These are phyloP conservation scores for Coemansia sp. DNA, from an alignment of 192 early-diverging fungal genomes.

Conservation along the genomic window DNA sequence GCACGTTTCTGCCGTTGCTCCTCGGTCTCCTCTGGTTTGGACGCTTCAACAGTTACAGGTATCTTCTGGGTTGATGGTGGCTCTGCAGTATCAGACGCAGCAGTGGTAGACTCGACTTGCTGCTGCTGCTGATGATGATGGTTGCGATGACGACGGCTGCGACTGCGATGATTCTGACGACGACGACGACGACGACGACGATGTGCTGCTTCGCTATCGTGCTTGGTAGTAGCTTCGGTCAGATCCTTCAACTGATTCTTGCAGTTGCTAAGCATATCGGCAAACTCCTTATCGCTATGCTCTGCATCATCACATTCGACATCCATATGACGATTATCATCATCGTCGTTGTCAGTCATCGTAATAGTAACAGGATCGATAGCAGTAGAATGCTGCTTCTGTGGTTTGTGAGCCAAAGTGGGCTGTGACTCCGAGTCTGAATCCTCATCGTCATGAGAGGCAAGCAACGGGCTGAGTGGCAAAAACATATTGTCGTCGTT, in stretches of 20 bases:
- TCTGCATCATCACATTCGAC: constrained; percentile 11
- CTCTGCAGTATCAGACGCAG: neutral
- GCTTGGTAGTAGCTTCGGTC: constrained; percentile 13
- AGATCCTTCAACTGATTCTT: constrained; percentile 37
- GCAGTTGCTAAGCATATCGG: constrained; percentile 33
- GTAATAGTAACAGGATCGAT: neutral
- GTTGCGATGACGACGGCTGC: neutral
- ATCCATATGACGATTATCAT: neutral
- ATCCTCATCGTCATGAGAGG: neutral
- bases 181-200: constrained; percentile 6
- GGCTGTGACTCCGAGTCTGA: neutral
- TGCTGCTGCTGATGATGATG: neutral
- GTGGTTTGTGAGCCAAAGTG: neutral
- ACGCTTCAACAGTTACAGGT: neutral
- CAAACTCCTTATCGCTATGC: constrained; percentile 40
- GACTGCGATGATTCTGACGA: constrained; percentile 22
- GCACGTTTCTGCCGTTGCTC: constrained; percentile 8
- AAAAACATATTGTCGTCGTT: constrained; percentile 34
- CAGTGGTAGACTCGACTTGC: neutral
- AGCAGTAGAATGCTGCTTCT: neutral
- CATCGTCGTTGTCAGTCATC: neutral
- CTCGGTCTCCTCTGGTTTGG: neutral
- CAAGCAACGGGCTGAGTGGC: constrained; percentile 26
- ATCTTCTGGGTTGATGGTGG: neutral
- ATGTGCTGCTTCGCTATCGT: neutral